Base-by-base conservation (phyloP, 2,329 filamentous ascomycete genomes). In the Exophiala phaeomuriformis region DNA sequence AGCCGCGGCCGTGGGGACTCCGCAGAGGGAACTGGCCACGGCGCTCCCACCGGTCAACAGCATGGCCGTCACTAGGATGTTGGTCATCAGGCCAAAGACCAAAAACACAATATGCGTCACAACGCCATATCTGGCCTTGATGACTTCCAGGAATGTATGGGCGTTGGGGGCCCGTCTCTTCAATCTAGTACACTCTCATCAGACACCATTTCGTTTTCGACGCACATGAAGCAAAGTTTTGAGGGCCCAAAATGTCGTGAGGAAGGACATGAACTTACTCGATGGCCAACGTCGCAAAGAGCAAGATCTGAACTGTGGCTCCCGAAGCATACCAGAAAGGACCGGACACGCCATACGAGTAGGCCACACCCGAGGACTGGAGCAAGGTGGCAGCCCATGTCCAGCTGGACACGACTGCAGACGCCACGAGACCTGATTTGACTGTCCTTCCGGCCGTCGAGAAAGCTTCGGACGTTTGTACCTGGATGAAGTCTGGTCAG, bases 401-500 rank as follows among this genome's bases (percentile, higher is more conserved):
- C 90, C 90, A 95, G 3, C 85, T 90, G 10, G 86, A 90, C 2
- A 95, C 88, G n/a, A 95, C 90, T 10, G 89, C 90, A 3, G 88
- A 87, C 7, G 88, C 87, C 0, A 95, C 88, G 9, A 95, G 77
- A 41, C 90, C 90, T 5, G 88, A 90, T 67, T 95, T 95, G 61
- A 95, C 88, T 1, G 87, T 90, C 57, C 90, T 78, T 12, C 89
- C 89, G 47, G 90, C 90, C 0, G 90, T 95, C 59, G 80, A 90
- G 76, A 95, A 95, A 81, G 90, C 93, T 72, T 95, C 90, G 0
- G 86, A 90, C 0, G 90, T 95, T 68, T 95, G 89, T 2, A 90
- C 75, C 68, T 93, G 35, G 27, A 10, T 1, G 19, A 2, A 43
- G 27, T 7, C 9, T 5, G 31, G 46, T 49, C 31, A 35, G 12